phyloP scores from a whole-genome alignment of 208 protist genomes.

The Trypanosoma boissoni region DNA sequence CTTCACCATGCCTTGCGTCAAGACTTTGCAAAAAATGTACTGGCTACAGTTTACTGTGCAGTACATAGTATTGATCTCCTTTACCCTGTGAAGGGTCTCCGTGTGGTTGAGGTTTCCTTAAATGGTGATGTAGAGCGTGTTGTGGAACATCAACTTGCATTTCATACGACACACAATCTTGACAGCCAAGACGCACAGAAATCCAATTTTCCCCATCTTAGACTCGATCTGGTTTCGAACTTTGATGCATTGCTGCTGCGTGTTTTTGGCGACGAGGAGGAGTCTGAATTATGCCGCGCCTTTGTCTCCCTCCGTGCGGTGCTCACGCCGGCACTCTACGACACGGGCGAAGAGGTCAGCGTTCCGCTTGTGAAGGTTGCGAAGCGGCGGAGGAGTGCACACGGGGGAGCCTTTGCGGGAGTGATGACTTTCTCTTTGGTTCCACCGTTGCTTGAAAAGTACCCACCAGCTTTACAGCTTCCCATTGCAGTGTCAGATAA shows the following conservation, averaged over 20 bases:
- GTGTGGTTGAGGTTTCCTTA: slow-evolving; percentile 31
- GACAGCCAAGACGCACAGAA: slow-evolving; percentile 31
- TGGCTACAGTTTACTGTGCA: slow-evolving; percentile 63
- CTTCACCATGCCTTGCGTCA: slow-evolving; percentile 53
- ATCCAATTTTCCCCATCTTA: slow-evolving; percentile 43
- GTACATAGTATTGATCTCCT: slow-evolving; percentile 44
- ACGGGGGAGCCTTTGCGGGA: slow-evolving; percentile 41
- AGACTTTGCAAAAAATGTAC: slow-evolving; percentile 55
- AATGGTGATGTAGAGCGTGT: slow-evolving; percentile 28
- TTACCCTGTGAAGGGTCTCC: slow-evolving; percentile 8
- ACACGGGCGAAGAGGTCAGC: slow-evolving; percentile 55
- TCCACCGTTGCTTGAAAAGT: slow-evolving; percentile 57
- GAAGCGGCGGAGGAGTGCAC: slow-evolving; percentile 36
- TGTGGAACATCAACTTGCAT: slow-evolving; percentile 26
- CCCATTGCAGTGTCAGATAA: slow-evolving; percentile 21
- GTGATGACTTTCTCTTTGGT: slow-evolving; percentile 59
- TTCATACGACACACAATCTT: slow-evolving; percentile 11
- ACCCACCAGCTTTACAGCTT: slow-evolving; percentile 42
- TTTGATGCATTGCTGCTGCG: slow-evolving; percentile 28
- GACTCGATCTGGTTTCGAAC: slow-evolving; percentile 45
- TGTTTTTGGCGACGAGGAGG: slow-evolving; percentile 31
- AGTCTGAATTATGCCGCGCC: slow-evolving; percentile 36
- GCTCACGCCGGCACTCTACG: slow-evolving; percentile 64
- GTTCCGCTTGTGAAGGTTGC: slow-evolving; percentile 64
- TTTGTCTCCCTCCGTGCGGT: slow-evolving; percentile 68